Evolutionary conservation across 192 early-diverging fungal species (phyloP), one percentile per base, ranked within the genome.

Genomic region (Linnemannia exigua): DNA sequence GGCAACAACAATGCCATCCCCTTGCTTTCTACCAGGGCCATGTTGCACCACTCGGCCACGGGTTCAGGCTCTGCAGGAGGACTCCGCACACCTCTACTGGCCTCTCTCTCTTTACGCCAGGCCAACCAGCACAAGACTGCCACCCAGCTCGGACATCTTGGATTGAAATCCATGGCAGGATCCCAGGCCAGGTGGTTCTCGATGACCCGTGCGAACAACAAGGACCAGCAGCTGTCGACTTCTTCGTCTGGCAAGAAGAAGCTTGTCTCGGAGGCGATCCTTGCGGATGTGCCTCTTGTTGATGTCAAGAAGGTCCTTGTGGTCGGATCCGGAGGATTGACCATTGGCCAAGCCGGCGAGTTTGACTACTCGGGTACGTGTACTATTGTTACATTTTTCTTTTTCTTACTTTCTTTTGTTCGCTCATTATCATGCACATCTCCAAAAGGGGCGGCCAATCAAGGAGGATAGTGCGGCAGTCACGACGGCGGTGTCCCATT

Each of bases 341-440:
- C 93, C 70, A 99, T 99, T 77, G 98, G 98, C 20, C 98, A 99
- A 88, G 98, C 98, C 8, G 98, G 98, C 74, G 98, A 99, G 92
- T 99, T 99, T 87, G 98, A 99, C 80, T 99, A 99, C 90, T 99
- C 98, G 8, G 96, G 96, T 94, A 90, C 80, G 89, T 74, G 25
- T 31, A 31, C 28, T 25, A 33, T 9, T 31, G n/a, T n/a, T n/a
- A n/a, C 28, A 0, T 63, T 25, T 25, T 14, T 33, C 28, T 63
- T 63, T 0, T 63, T 54, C 14, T 50, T 46, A 4, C 48, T 15
- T 50, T 14, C 48, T 50, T 3, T n/a, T 54, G 28, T 12, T 63
- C 3, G 44, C 44, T 17, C 48, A 50, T 50, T 50, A 1, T 17
- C 48, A 9, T 44, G n/a, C n/a, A n/a, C 41, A 44, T 44, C 41